A percentile compares a stretch with the other conserved stretches of the same genome.
Conservation (phyloP, 257 asterid genomes). For the Anisodus acutangulus region DNA sequence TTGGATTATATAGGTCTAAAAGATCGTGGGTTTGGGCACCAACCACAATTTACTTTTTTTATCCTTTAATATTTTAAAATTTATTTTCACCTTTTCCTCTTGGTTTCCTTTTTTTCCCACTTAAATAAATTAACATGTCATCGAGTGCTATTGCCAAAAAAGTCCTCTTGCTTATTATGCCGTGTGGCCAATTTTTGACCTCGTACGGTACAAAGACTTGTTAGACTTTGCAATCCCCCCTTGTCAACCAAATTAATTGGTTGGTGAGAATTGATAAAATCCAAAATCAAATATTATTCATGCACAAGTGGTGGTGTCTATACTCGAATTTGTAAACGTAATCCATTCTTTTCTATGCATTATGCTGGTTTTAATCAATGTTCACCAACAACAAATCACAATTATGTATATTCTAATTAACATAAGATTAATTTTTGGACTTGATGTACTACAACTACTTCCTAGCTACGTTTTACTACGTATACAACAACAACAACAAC, state of each 20-base stretch:
- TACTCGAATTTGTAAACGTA: neutral
- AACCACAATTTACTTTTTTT: neutral
- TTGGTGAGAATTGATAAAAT: neutral
- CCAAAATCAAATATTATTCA: neutral
- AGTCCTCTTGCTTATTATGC: neutral
- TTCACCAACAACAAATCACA: neutral
- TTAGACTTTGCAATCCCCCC: slow-evolving; percentile 10
- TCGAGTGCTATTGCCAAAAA: neutral
- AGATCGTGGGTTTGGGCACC: slow-evolving; percentile 2
- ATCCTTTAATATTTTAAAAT: neutral
- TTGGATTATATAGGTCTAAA: neutral
- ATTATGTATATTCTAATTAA: neutral
- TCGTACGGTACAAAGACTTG: neutral
- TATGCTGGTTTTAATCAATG: neutral
- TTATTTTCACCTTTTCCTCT: neutral
- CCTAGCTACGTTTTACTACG: neutral
- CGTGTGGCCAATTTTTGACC: slow-evolving; percentile 7
- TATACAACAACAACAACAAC: too few species aligned
- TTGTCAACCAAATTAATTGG: neutral
- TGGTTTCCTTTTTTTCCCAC: neutral
- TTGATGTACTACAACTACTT: neutral
- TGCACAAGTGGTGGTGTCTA: neutral
- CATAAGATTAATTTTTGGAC: neutral
- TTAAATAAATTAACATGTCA: neutral
- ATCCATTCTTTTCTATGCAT: neutral